These are phyloP conservation scores for Chlamydomonas eustigma DNA, from an alignment of 139 green algal species.

Conservation along the genomic window DNA sequence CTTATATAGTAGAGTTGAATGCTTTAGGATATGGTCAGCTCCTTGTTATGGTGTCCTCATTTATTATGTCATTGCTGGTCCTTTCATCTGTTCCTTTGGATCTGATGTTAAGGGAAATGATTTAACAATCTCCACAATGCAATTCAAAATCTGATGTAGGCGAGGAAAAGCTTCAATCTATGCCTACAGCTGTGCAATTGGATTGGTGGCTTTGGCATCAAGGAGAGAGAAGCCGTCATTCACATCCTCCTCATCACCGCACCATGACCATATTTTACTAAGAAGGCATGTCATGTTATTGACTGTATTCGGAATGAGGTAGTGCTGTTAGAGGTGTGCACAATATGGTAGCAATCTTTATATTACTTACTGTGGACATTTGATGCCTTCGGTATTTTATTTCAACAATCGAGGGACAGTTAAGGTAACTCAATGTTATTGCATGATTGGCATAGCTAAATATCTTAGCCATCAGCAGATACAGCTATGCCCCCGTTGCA, in stretches of 20 bases:
- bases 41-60: not conserved
- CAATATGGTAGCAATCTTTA: no score
- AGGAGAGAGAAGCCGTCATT: constrained; percentile 47
- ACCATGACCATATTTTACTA: constrained; percentile 77
- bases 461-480: no score
- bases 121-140: not conserved
- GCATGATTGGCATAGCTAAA: no score
- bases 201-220: constrained; percentile 86
- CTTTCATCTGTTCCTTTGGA: not conserved
- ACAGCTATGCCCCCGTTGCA: no score
- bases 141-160: no score
- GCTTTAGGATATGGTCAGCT: not conserved
- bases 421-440: no score
- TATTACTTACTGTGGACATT: no score
- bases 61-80: not conserved
- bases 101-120: not conserved
- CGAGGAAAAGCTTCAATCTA: not conserved
- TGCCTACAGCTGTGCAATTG: constrained; percentile 53
- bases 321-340: no score
- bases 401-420: no score
- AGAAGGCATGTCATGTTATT: no score
- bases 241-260: constrained; percentile 64
- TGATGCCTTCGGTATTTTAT: no score
- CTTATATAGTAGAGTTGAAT: not conserved
- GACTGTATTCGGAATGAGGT: no score